Percentiles rank a stretch among this genome's conserved stretches.
Conservation (phyloP, 75 land plant species). For the Selaginella moellendorffii region DNA sequence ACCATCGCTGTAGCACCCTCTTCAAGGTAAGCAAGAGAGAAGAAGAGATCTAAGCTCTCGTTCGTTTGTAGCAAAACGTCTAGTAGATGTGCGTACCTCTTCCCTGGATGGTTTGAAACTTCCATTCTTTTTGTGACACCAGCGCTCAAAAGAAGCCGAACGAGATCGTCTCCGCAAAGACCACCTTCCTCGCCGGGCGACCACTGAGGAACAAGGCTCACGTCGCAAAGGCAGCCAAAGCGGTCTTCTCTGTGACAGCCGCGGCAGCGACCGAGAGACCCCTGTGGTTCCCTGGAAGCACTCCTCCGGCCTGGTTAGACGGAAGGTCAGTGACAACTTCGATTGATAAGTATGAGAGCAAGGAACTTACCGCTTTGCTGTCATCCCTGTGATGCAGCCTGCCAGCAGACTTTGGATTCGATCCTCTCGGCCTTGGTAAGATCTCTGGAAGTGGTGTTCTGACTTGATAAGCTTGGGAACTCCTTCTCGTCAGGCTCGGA, state of each 20-base stretch:
- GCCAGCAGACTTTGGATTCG: constrained; percentile 79
- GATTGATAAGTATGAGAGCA: too few relatives aligned
- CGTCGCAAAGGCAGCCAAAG: constrained; percentile 5
- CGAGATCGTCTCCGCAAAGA: constrained; percentile 21
- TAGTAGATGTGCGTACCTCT: too few relatives aligned
- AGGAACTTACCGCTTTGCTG: too few relatives aligned
- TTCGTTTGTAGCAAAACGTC: too few relatives aligned
- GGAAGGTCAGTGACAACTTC: constrained; percentile 71
- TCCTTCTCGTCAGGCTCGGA: constrained; percentile 85
- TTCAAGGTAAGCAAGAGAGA: not conserved
- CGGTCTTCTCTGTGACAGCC: constrained; percentile 30
- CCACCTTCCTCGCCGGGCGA: constrained; percentile 45
- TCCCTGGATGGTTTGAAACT: too few relatives aligned
- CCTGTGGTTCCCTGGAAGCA: constrained; percentile 93
- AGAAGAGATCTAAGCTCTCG: too few relatives aligned
- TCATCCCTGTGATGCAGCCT: constrained; percentile 31
- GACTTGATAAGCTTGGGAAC: too few relatives aligned
- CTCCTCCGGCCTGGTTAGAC: constrained; percentile 86
- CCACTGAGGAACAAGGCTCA: constrained; percentile 24
- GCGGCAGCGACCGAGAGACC: constrained; percentile 69
- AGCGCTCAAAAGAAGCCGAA: too few relatives aligned
- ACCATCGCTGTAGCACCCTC: constrained; percentile 6
- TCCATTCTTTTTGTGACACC: too few relatives aligned
- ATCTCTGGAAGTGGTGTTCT: too few relatives aligned
- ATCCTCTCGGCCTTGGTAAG: constrained; percentile 77